Percentiles rank a stretch among this genome's conserved stretches.
phyloP scores from a whole-genome alignment of 495 filamentous ascomycete species.

The Penicillium salamii region DNA sequence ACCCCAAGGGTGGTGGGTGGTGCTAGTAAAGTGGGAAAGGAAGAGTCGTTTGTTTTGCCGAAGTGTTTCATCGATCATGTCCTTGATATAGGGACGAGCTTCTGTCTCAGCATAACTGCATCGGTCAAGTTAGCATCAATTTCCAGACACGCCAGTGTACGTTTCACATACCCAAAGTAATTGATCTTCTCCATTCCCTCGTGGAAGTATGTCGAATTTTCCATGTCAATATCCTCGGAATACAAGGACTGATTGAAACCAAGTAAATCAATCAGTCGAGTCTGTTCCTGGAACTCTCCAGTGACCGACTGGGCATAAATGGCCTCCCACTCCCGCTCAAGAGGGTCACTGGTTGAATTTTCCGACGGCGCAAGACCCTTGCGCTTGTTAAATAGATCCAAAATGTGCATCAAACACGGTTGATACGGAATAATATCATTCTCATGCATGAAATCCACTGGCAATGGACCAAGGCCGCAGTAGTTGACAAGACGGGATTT shows the following conservation, averaged over 20 bases:
- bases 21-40: slow-evolving; percentile 45
- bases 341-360: slow-evolving; percentile 10
- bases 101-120: slow-evolving; percentile 36
- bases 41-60: slow-evolving; percentile 40
- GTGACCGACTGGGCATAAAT: slow-evolving; percentile 46
- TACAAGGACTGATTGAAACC: slow-evolving; percentile 37
- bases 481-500: slow-evolving; percentile 45
- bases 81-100: slow-evolving; percentile 40
- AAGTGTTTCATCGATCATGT: slow-evolving; percentile 39
- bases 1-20: slow-evolving; percentile 46
- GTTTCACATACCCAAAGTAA: slow-evolving; percentile 42
- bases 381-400: slow-evolving; percentile 39
- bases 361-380: slow-evolving; percentile 12
- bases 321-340: slow-evolving; percentile 36
- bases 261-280: slow-evolving; percentile 33
- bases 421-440: slow-evolving; percentile 43
- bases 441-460: slow-evolving; percentile 46
- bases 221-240: slow-evolving; percentile 28
- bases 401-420: slow-evolving; percentile 45
- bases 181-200: slow-evolving; percentile 37
- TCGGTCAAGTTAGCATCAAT: slow-evolving; percentile 26
- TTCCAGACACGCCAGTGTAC: slow-evolving; percentile 16
- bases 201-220: slow-evolving; percentile 28
- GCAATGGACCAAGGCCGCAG: slow-evolving; percentile 44
- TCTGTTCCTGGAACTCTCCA: slow-evolving; percentile 41